Conservation (phyloP, 2,329 filamentous ascomycete genomes). For the Penicillium occitanis region DNA sequence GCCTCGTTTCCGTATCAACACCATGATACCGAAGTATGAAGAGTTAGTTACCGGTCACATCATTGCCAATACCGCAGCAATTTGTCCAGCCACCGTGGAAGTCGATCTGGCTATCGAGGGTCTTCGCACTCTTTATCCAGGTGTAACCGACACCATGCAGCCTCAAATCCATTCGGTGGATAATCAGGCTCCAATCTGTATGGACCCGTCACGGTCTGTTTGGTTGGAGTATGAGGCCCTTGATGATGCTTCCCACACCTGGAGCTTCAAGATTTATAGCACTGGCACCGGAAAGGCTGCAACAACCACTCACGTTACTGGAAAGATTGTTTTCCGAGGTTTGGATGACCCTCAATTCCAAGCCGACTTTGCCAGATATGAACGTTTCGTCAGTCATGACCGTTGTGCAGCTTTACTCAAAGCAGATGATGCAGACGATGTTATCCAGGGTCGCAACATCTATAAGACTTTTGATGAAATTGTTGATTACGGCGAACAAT, state of each 20-base stretch:
- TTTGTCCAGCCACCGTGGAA: background rate
- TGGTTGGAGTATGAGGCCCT: constrained; percentile 30
- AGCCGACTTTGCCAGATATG: constrained; percentile 31
- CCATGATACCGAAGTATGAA: constrained; percentile 22
- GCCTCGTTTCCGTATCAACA: background rate
- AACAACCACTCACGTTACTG: constrained; percentile 28
- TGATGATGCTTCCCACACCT: constrained; percentile 23
- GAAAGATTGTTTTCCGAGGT: constrained; percentile 27
- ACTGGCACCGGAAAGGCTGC: background rate
- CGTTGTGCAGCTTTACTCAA: constrained; percentile 24
- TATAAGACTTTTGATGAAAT: constrained; percentile 16
- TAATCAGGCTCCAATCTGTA: constrained; percentile 35
- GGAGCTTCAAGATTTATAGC: constrained; percentile 33
- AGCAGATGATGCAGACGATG: constrained; percentile 19
- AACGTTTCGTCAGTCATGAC: constrained; percentile 35
- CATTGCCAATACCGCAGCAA: background rate
- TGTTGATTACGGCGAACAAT: constrained; percentile 21
- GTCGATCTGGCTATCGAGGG: background rate
- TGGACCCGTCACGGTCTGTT: constrained; percentile 29
- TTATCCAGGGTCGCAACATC: constrained; percentile 23
- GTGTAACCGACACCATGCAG: constrained; percentile 19
- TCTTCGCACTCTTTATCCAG: constrained; percentile 22
- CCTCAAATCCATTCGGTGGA: constrained; percentile 33
- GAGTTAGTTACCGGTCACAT: background rate
- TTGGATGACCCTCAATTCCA: constrained; percentile 22